Percentiles rank a stretch among this genome's conserved stretches.
Evolutionary conservation across 768 basidiomycete species (phyloP).

Genomic region (Tricholoma terreum): DNA sequence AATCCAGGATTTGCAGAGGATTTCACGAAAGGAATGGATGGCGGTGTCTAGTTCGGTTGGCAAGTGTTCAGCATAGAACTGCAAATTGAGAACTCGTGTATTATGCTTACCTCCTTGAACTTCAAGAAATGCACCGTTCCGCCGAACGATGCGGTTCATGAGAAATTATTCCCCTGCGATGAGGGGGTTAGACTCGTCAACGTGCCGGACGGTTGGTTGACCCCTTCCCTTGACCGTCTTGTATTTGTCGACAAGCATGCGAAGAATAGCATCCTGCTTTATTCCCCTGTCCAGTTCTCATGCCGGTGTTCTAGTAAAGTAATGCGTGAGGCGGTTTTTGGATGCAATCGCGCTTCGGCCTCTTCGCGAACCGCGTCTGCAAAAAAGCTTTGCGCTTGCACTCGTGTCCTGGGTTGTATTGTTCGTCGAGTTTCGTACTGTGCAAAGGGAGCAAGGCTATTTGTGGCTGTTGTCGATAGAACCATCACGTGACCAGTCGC

Average conservation of each 20-base stretch:
- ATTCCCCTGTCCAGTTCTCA: conserved; percentile 78
- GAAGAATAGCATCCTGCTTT: conserved; percentile 67
- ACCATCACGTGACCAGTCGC: neutral
- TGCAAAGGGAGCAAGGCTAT: too few relatives aligned
- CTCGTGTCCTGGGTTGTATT: neutral
- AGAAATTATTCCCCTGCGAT: conserved; percentile 77
- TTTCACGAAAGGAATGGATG: conserved; percentile 57
- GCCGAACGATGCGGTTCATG: conserved; percentile 82
- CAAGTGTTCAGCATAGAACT: neutral
- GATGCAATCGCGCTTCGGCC: conserved; percentile 26
- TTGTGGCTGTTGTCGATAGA: neutral
- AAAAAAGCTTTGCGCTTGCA: conserved; percentile 62
- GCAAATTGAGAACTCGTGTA: neutral
- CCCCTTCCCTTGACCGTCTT: conserved; percentile 71
- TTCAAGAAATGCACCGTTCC: conserved; percentile 81
- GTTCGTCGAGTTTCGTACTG: neutral
- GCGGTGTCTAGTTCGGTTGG: conserved; percentile 63
- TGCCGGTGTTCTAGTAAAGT: conserved; percentile 42
- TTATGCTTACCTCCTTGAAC: conserved; percentile 57
- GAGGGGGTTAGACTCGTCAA: conserved; percentile 49
- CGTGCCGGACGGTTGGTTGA: conserved; percentile 33
- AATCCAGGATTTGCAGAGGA: conserved; percentile 68
- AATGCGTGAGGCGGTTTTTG: conserved; percentile 13
- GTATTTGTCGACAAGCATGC: conserved; percentile 87
- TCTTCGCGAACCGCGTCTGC: conserved; percentile 60